These are phyloP conservation scores for Epichloe uncinata DNA, from an alignment of 2,329 filamentous ascomycete genomes.

Conservation along the genomic window DNA sequence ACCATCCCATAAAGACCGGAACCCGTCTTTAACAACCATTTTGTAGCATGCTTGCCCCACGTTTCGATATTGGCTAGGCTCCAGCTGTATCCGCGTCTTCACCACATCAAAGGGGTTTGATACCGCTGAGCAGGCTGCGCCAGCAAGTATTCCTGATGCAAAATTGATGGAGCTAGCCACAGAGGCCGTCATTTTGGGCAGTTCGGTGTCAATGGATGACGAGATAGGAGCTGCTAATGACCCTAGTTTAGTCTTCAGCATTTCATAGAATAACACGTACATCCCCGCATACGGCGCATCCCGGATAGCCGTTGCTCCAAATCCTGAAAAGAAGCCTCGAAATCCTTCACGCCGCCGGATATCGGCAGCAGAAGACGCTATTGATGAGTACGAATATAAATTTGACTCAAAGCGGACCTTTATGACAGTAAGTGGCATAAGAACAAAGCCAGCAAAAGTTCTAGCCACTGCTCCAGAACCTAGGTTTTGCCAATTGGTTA, in stretches of 20 bases:
- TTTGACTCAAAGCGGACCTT: conserved; percentile 93
- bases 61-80: conserved; percentile 71
- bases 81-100: conserved; percentile 87
- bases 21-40: conserved; percentile 73
- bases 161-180: conserved; percentile 64
- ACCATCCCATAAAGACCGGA: conserved; percentile 72
- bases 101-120: conserved; percentile 96
- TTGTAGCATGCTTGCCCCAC: conserved; percentile 61
- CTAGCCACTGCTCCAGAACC: conserved; percentile 72
- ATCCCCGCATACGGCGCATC: conserved; percentile 95
- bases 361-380: conserved; percentile 58
- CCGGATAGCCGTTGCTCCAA: conserved; percentile 81
- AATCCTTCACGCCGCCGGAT: conserved; percentile 62
- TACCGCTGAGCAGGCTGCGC: conserved; percentile 68
- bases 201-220: conserved; percentile 6
- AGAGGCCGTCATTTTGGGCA: conserved; percentile 17
- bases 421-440: conserved; percentile 93
- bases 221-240: conserved; percentile 9
- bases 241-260: conserved; percentile 52
- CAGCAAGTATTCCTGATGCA: conserved; percentile 65
- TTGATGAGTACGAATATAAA: conserved; percentile 69
- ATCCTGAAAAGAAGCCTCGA: conserved; percentile 82
- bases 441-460: conserved; percentile 73
- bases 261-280: conserved; percentile 90
- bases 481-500: conserved; percentile 76